Evolutionary conservation across 169 alveolate genomes (phyloP), one percentile per base, ranked within the genome.

Genomic region (Plasmodium blacklocki): DNA sequence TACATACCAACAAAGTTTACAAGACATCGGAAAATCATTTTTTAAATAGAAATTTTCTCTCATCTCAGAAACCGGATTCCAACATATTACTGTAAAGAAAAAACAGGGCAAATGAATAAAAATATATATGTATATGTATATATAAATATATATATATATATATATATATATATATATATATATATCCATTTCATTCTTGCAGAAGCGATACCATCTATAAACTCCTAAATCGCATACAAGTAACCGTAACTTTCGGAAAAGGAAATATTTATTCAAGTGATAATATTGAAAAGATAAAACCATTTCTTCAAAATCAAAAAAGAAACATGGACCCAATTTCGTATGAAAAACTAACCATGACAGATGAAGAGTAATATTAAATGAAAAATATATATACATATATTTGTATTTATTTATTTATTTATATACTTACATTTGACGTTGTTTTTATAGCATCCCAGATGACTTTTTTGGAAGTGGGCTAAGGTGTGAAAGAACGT

Each of bases 401-500:
- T 23, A n/a, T 62, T 8, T 47, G 0, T 47, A 18, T 43, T 12
- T 49, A n/a, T 12, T 11, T 6, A 62, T 21, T 1, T 62, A 11
- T 39, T 15, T 68, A 23, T 72, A 8, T 45, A 50, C 26, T 32
- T 39, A 47, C 63, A 68, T 68, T 2, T 21, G 18, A 43, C 14
- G 14, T 56, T 39, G 5, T 66, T 8, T 70, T 32, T 47, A 19
- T 49, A 78, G 89, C 50, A 63, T 85, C 49, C 92, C 92, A 9
- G 71, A 71, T 1, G 68, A 85, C 26, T 85, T 85, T 66, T 85
- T 29, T 19, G 92, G 92, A 3, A 73, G 67, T 2, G 92, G 92
- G 2, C 70, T 85, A 14, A 63, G 70, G 14, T 85, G 92, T 29
- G 73, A 71, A 67, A 67, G 59, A 15, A 9, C 15, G 4, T 8